Conservation (phyloP, 2,329 filamentous ascomycete genomes). For the Tolypocladium nubicola region DNA sequence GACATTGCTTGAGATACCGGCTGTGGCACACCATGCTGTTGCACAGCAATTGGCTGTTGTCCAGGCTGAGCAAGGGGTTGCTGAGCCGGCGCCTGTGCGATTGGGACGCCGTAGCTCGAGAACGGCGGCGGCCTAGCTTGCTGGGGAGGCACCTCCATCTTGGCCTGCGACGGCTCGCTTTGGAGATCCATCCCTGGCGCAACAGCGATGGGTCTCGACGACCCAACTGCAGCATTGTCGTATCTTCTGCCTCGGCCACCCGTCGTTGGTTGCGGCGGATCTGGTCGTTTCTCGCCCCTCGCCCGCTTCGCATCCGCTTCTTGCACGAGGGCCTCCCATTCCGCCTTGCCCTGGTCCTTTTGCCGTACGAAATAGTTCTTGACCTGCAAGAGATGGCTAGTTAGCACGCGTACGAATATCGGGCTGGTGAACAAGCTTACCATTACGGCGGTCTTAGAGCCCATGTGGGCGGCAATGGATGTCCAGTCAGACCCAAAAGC, state of each 20-base stretch:
- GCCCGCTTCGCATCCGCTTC: slow-evolving; percentile 48
- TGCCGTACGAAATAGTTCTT: slow-evolving; percentile 59
- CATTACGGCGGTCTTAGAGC: slow-evolving; percentile 80
- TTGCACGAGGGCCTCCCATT: slow-evolving; percentile 49
- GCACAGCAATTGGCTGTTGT: slow-evolving; percentile 19
- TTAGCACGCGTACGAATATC: slow-evolving; percentile 3
- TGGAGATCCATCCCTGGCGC: slow-evolving; percentile 32
- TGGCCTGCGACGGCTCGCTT: slow-evolving; percentile 33
- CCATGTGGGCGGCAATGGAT: slow-evolving; percentile 67
- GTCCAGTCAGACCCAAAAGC: slow-evolving; percentile 74
- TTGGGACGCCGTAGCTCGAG: slow-evolving; percentile 33
- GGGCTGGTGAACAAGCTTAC: slow-evolving; percentile 33
- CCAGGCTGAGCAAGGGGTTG: slow-evolving; percentile 14
- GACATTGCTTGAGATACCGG: slow-evolving; percentile 34
- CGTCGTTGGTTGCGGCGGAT: slow-evolving; percentile 46
- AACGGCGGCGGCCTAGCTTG: slow-evolving; percentile 26
- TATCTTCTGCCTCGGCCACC: slow-evolving; percentile 40
- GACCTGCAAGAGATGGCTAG: slow-evolving; percentile 31
- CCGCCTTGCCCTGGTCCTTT: slow-evolving; percentile 46
- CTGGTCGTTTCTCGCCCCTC: slow-evolving; percentile 48
- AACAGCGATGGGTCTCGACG: slow-evolving; percentile 34
- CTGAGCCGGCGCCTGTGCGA: slow-evolving; percentile 31
- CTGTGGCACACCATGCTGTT: slow-evolving; percentile 24
- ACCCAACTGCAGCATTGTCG: slow-evolving; percentile 23
- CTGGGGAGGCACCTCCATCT: slow-evolving; percentile 29